A percentile compares a stretch with the other conserved stretches of the same genome.
Conservation (phyloP, 2,329 filamentous ascomycete species). For the Botrytis squamosa region DNA sequence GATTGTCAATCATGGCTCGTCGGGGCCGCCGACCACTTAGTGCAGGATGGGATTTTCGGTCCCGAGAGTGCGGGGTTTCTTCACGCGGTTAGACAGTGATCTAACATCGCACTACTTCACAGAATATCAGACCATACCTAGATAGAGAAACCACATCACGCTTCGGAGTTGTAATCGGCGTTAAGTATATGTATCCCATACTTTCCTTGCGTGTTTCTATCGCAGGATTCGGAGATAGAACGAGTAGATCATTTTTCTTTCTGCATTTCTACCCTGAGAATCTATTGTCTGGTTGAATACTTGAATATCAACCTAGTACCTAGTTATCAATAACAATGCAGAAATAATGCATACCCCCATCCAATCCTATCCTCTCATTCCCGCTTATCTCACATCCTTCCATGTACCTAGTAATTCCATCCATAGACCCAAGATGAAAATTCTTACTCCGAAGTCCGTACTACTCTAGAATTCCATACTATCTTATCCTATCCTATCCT, state of each 20-base stretch:
- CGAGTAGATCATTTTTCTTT: too few species aligned
- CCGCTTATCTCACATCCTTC: too few species aligned
- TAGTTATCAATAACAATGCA: too few species aligned
- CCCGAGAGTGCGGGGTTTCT: neutral
- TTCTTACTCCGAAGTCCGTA: too few species aligned
- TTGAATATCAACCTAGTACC: neutral
- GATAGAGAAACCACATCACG: neutral
- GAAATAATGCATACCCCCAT: too few species aligned
- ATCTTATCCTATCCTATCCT: neutral
- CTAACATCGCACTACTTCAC: neutral
- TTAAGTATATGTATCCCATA: neutral
- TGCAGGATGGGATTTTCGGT: neutral
- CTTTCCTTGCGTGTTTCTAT: too few species aligned
- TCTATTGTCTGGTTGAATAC: too few species aligned
- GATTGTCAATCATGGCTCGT: neutral
- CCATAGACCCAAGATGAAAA: too few species aligned
- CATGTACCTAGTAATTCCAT: too few species aligned
- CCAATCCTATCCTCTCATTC: too few species aligned
- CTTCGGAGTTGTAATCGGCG: neutral
- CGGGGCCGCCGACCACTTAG: neutral
- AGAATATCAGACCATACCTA: neutral
- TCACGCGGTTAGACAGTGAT: neutral
- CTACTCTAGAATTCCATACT: too few species aligned
- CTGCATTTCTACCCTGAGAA: neutral
- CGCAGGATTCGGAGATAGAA: too few species aligned